These are phyloP conservation scores for Cladosporium colombiae DNA, from an alignment of 2,329 filamentous ascomycete genomes.

Conservation along the genomic window DNA sequence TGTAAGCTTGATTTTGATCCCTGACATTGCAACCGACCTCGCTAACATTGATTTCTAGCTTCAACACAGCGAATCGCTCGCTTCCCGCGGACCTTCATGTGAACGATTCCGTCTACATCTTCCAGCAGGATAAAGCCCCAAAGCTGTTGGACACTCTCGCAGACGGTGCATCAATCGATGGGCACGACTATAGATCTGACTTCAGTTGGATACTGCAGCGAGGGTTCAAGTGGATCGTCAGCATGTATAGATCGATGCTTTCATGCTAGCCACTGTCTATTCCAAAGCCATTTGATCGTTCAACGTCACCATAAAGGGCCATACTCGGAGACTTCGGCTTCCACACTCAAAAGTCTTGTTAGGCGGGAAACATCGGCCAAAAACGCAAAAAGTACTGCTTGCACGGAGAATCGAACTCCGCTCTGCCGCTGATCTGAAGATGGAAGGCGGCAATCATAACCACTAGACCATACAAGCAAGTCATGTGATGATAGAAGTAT, in stretches of 20 bases:
- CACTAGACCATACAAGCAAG: conserved; percentile 25
- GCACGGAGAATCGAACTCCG: neutral
- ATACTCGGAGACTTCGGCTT: too few relatives aligned
- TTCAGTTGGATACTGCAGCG: conserved; percentile 26
- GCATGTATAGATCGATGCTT: too few relatives aligned
- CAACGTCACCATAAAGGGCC: too few relatives aligned
- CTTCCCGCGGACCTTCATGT: conserved; percentile 22
- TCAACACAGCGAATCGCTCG: conserved; percentile 24
- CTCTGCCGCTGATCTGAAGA: conserved; percentile 19
- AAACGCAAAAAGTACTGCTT: too few relatives aligned
- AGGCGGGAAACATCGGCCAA: too few relatives aligned
- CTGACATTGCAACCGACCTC: neutral
- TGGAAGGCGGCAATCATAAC: conserved; percentile 26
- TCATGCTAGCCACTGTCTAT: too few relatives aligned
- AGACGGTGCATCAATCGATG: conserved; percentile 20
- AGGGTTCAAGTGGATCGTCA: conserved; percentile 27
- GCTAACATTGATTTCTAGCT: conserved; percentile 2
- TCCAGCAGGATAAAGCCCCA: conserved; percentile 20
- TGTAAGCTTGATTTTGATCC: neutral
- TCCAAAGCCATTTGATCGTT: too few relatives aligned
- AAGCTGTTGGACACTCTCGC: conserved; percentile 21
- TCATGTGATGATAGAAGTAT: too few relatives aligned
- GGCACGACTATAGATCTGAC: conserved; percentile 26
- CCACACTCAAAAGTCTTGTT: too few relatives aligned
- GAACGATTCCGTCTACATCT: conserved; percentile 21